Evolutionary conservation across 768 basidiomycete species (phyloP), one percentile per base, ranked within the genome.

Genomic region (Pleurotus sapidus): DNA sequence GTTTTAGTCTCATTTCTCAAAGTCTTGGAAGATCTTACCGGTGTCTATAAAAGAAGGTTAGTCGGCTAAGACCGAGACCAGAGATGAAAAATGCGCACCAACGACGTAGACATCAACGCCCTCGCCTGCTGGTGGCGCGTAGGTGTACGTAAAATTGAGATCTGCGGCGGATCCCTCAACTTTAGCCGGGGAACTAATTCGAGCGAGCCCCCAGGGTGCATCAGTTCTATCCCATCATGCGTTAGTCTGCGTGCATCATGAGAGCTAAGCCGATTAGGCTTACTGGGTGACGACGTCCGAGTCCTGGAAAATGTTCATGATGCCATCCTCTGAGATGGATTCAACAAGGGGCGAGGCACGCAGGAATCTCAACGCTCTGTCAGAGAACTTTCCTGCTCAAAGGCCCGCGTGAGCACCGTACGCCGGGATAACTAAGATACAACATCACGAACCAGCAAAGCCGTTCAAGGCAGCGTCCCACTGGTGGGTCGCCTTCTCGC

Each of bases 91-190:
- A 9, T 45, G 58, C 66, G 51, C 24, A 74, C 75, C 78, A 57
- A 79, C 64, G 46, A 79, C 61, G 59, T 78, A 79, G 25, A 59
- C 55, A 17, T 55, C 58, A 59, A 80, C 68, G 34, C 49, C 49
- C 58, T 74, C 72, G 25, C 73, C 74, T 8, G 67, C 73, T 23
- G 65, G 46, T 18, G 57, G 51, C 43, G 72, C 65, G 56, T 72
- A 74, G 4, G 60, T 67, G 57, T 68, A 72, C 11, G 57, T 62
- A 54, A 62, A 72, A 9, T 56, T 65, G 24, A 65, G 39, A 38
- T 50, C 56, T 61, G 40, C 46, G n/a, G 60, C 34, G 15, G 49
- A 43, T 45, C 55, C 58, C 14, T 53, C 37, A 23, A 69, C 63
- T 20, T 14, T 57, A 14, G 50, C 46, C 17, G 45, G 25, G 6